Evolutionary conservation across 2,329 filamentous ascomycete species (phyloP), one percentile per base, ranked within the genome.

Genomic region (Beauveria australis): DNA sequence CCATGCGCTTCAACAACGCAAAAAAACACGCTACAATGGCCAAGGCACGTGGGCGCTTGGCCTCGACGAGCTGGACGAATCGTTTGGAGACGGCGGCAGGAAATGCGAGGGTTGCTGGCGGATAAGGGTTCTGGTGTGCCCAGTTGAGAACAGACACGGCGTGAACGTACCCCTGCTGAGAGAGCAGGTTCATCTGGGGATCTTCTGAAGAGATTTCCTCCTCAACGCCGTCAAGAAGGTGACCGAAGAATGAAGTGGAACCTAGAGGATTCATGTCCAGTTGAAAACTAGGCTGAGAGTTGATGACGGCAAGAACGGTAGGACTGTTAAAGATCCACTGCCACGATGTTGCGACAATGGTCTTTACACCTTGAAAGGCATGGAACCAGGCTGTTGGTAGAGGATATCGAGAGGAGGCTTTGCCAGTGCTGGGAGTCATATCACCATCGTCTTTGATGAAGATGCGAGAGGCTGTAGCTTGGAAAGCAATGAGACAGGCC

Each of bases 11-110:
- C 52, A 89, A 75, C 43, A 88, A 74, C 30, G 84, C 85, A 66
- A 88, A 88, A 70, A 87, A 89, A 69, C 83, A 85, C 7, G 85
- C 85, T 1, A 88, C 77, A 41, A 88, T 84, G 37, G 81, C 80
- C 30, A 89, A 75, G 1, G 85, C 84, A 14, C 85, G 81, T 1
- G 85, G 85, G 14, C 82, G 78, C 61, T 81, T 79, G 59, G 78
- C 75, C 63, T 82, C 79, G 14, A 89, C 77, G 33, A 84, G 78
- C 60, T 84, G 84, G 65, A 85, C 80, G 68, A 80, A 88, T 22
- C 77, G 82, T 61, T 79, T 82, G 14, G 79, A 85, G 6, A 89
- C 83, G 2, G 83, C 86, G 18, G 85, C 84, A 1, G 87, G 84
- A 71, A 88, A 85, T 60, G 85, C 76, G 5, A 88, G 78, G 2